Base-by-base conservation (phyloP, 2,329 filamentous ascomycete species). In the Exophiala sideris region DNA sequence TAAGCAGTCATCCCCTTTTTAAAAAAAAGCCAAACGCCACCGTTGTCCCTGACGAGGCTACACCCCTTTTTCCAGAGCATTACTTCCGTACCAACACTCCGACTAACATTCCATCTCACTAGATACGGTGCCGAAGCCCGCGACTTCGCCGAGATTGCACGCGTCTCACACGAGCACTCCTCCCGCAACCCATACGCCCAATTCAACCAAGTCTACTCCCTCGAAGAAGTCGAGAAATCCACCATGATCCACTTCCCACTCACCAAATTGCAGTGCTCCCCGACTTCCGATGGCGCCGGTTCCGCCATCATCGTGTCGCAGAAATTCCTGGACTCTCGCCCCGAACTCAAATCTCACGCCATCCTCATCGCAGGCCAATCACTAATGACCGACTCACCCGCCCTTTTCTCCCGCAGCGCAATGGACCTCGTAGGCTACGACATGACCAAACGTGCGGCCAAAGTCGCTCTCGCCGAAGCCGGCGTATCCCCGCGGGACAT, bases 201-300 rank as follows among this genome's bases (percentile, higher is more conserved):
- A 73, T 97, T 97, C 80, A 88, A 88, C 67, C 83, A 94, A 66
- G 88, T 92, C 68, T 97, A 97, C 77, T 88, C 88, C 1, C 83
- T 86, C 40, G 88, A 95, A 33, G 86, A 97, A 72, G 80, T 97
- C 68, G 73, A 89, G 67, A 77, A 86, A 35, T 76, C 89, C 0
- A 79, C 89, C 54, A 88, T 84, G 80, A 89, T 97, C 71, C 85
- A 90, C 74, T 84, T 84, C 62, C 92, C 92, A 12, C 81, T 97
- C 52, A 97, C 94, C 56, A 97, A 96, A 74, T 85, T 97, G 14
- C 94, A 97, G 76, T 97, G 92, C 81, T 96, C 91, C 73, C 92
- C 94, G 1, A 97, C 92, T 1, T 95, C 89, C 0, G 94, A 97
- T 71, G 92, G 92, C 48, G 89, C 86, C 40, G 92, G 91, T 0